Conservation (phyloP, 1,284 basidiomycete genomes). For the Ustilago curta region DNA sequence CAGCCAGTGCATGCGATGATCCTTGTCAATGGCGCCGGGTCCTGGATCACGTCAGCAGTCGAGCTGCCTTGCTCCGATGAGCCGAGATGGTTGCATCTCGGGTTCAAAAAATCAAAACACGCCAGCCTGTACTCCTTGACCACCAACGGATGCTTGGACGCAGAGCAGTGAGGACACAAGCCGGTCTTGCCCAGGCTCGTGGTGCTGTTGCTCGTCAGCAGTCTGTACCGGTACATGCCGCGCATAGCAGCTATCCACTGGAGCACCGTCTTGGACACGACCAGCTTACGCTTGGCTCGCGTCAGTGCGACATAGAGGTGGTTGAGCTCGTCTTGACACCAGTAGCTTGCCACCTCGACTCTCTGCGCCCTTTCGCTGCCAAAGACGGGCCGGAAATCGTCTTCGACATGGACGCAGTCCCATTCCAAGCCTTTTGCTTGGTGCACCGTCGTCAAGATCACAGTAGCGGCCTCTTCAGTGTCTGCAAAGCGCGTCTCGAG, state of each 20-base stretch:
- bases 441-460: constrained; percentile 62
- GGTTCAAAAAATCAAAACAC: constrained; percentile 44
- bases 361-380: constrained; percentile 29
- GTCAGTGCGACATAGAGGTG: constrained; percentile 63
- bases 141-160: constrained; percentile 33
- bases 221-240: constrained; percentile 40
- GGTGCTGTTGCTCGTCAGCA: constrained; percentile 27
- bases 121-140: constrained; percentile 31
- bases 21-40: constrained; percentile 20
- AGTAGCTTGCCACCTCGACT: constrained; percentile 41
- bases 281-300: constrained; percentile 52
- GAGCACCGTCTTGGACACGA: constrained; percentile 41
- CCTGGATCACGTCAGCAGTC: background rate
- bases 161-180: constrained; percentile 31
- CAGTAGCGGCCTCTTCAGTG: constrained; percentile 35
- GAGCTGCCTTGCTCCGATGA: background rate
- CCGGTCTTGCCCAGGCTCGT: constrained; percentile 23
- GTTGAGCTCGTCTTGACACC: constrained; percentile 60
- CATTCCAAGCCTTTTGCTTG: constrained; percentile 66
- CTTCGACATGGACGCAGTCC: constrained; percentile 58
- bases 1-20: constrained; percentile 33
- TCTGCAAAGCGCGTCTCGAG: constrained; percentile 54
- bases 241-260: constrained; percentile 57
- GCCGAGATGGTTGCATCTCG: constrained; percentile 18
- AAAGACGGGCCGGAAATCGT: constrained; percentile 58